These are phyloP conservation scores for Pachyrhizus erosus DNA, from an alignment of 306 rosid species.

Conservation along the genomic window DNA sequence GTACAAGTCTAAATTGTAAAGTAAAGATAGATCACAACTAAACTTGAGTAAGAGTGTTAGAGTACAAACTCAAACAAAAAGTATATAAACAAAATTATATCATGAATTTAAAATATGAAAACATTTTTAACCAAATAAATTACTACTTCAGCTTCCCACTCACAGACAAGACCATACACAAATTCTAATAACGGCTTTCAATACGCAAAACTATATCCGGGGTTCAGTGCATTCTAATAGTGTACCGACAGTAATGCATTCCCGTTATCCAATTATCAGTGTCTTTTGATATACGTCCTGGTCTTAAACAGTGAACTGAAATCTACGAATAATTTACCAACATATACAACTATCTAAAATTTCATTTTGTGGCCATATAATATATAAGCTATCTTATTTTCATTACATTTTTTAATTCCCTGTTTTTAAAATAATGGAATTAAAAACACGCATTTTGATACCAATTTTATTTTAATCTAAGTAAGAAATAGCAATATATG, in stretches of 20 bases:
- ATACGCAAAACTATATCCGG: constrained; percentile 11
- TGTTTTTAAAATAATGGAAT: background rate
- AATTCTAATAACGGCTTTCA: constrained; percentile 9
- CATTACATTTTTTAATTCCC: background rate
- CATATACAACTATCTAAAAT: background rate
- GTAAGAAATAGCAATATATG: background rate
- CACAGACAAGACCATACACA: background rate
- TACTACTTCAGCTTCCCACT: background rate
- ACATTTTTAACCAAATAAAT: background rate
- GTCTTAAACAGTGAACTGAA: background rate
- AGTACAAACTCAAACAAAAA: background rate
- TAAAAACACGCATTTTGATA: background rate
- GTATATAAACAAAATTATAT: background rate
- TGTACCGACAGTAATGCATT: constrained; percentile 1
- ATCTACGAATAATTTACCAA: background rate
- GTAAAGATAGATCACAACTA: background rate
- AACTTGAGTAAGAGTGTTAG: background rate
- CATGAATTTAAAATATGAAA: background rate
- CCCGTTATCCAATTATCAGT: background rate
- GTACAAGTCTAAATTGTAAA: background rate
- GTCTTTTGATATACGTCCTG: background rate
- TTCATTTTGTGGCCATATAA: background rate
- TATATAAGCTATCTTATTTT: background rate
- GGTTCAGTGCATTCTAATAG: background rate
- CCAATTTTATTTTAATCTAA: background rate